phyloP scores from a whole-genome alignment of 1,284 basidiomycete species.

The Trametes polyzona region DNA sequence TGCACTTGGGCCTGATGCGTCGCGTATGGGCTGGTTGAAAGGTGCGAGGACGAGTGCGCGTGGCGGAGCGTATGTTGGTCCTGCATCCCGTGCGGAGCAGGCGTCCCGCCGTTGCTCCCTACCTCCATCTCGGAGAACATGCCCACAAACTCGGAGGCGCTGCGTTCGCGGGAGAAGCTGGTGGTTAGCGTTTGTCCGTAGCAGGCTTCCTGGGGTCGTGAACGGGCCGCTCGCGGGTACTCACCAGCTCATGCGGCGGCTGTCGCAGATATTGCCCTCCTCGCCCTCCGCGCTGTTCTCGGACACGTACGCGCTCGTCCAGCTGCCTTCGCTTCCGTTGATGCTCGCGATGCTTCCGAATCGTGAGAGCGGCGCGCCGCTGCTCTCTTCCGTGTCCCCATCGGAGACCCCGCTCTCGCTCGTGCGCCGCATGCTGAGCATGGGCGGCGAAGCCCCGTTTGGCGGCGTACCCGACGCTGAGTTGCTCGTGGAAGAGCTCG shows the following conservation, averaged over 20 bases:
- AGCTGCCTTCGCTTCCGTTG: constrained; percentile 33
- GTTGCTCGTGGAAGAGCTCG: constrained; percentile 17
- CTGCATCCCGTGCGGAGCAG: constrained; percentile 14
- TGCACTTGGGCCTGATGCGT: constrained; percentile 13
- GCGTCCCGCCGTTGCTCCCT: constrained; percentile 22
- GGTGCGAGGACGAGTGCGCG: constrained; percentile 12
- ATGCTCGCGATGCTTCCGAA: constrained; percentile 35
- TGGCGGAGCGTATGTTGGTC: constrained; percentile 16
- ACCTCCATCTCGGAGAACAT: constrained; percentile 32
- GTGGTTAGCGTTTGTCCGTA: constrained; percentile 9
- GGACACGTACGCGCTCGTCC: constrained; percentile 29
- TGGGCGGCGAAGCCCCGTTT: constrained; percentile 20
- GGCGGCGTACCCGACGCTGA: constrained; percentile 22
- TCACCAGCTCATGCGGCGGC: constrained; percentile 29
- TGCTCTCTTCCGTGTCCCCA: constrained; percentile 29
- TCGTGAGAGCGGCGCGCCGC: constrained; percentile 24
- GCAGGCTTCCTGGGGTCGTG: not conserved
- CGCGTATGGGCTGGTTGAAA: constrained; percentile 17
- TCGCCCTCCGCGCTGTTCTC: constrained; percentile 21
- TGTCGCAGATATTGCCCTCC: constrained; percentile 18
- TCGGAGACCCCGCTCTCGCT: constrained; percentile 27
- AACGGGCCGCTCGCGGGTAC: constrained; percentile 6
- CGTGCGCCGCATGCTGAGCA: constrained; percentile 17
- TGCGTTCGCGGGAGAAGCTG: constrained; percentile 5
- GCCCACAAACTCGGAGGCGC: constrained; percentile 30